phyloP scores from a whole-genome alignment of 169 alveolate genomes.

The Besnoitia besnoiti region DNA sequence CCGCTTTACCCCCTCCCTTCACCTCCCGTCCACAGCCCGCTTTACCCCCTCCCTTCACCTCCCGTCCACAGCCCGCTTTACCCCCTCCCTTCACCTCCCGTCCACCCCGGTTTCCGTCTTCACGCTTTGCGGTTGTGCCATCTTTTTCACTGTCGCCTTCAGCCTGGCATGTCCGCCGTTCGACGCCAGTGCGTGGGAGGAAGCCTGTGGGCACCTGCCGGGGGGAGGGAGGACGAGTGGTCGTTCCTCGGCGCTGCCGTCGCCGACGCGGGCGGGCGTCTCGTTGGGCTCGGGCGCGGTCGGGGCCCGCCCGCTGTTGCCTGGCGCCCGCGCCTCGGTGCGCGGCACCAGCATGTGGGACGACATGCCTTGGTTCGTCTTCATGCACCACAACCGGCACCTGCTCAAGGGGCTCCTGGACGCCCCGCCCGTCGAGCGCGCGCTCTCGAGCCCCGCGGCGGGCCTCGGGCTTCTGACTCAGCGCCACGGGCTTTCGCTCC shows the following conservation, averaged over 20 bases:
- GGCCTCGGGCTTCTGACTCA: not conserved
- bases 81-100: too few relatives aligned
- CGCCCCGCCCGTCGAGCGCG: slow-evolving; percentile 8
- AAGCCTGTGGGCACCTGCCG: slow-evolving; percentile 36
- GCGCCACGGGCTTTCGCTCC: not conserved
- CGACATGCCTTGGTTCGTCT: slow-evolving; percentile 59
- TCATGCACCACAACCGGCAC: slow-evolving; percentile 61
- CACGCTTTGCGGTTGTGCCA: not conserved
- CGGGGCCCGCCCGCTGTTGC: not conserved
- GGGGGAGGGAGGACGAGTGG: not conserved
- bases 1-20: too few relatives aligned
- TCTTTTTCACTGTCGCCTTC: slow-evolving; percentile 6
- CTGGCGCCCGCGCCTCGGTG: not conserved
- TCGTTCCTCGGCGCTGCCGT: not conserved
- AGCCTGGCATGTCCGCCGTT: slow-evolving; percentile 61
- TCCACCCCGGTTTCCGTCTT: not conserved
- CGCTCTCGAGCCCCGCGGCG: not conserved
- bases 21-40: too few relatives aligned
- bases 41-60: too few relatives aligned
- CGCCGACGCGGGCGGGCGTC: slow-evolving; percentile 12
- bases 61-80: too few relatives aligned
- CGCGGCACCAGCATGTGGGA: slow-evolving; percentile 56
- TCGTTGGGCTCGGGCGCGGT: slow-evolving; percentile 36
- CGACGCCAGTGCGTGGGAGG: slow-evolving; percentile 54
- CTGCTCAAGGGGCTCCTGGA: slow-evolving; percentile 50